phyloP scores from a whole-genome alignment of 2,329 filamentous ascomycete genomes.

The Exophiala lecanii-corni region DNA sequence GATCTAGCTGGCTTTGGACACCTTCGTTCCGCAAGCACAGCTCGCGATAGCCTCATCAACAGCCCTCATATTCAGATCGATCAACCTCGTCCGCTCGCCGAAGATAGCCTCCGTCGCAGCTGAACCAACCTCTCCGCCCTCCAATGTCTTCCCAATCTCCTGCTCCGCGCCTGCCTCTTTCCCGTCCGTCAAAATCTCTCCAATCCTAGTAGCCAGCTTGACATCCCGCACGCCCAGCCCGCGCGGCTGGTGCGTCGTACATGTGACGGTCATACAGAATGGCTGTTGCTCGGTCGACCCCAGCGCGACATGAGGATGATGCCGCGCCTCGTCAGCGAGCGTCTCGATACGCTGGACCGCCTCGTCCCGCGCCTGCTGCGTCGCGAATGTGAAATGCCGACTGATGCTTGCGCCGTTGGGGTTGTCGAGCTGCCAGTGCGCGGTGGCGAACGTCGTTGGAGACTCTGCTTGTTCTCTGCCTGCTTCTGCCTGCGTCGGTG shows the following conservation, averaged over 20 bases:
- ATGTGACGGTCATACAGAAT: constrained; percentile 22
- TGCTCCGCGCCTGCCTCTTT: no score
- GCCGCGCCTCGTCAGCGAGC: constrained; percentile 20
- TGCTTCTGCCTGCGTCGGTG: no score
- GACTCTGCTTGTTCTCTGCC: not conserved
- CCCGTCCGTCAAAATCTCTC: constrained; percentile 16
- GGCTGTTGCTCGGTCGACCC: constrained; percentile 5
- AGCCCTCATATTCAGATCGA: constrained; percentile 11
- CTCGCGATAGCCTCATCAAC: constrained; percentile 15
- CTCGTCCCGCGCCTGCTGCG: constrained; percentile 7
- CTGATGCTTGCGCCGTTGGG: constrained; percentile 21
- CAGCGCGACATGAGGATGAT: constrained; percentile 24
- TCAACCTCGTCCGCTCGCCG: constrained; percentile 5
- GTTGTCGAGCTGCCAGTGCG: constrained; percentile 23
- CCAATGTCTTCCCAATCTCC: no score
- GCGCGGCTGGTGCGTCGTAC: constrained; percentile 26
- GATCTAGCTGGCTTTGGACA: no score
- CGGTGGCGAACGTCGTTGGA: not conserved
- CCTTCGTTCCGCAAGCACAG: constrained; percentile 12
- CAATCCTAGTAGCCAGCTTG: constrained; percentile 19
- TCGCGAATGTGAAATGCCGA: constrained; percentile 15
- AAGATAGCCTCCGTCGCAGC: not conserved
- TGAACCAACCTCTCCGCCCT: no score
- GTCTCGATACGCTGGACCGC: constrained; percentile 13
- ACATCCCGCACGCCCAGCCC: constrained; percentile 24